Percentiles rank a stretch among this genome's conserved stretches.
Evolutionary conservation across 306 rosid genomes (phyloP).

Genomic region (Sindora glabra): DNA sequence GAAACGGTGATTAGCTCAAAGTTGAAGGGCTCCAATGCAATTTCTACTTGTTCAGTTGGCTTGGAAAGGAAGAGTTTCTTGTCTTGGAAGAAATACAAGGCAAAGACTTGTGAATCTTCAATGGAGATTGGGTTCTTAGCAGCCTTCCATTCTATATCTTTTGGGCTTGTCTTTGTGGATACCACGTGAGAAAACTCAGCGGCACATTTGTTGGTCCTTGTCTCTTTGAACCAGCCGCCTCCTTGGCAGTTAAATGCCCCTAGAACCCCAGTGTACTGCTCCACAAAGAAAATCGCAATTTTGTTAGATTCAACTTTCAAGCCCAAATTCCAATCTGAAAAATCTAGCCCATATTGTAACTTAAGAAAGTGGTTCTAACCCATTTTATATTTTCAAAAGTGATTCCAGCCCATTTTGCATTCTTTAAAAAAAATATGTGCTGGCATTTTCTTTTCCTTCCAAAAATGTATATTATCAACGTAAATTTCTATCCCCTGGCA

Average conservation of each 20-base stretch:
- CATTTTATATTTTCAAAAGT: too few species aligned
- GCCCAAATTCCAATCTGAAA: not conserved
- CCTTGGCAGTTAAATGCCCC: constrained; percentile 97
- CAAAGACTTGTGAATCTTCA: constrained; percentile 44
- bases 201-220: constrained; percentile 63
- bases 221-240: constrained; percentile 83
- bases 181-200: constrained; percentile 54
- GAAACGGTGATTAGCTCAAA: constrained; percentile 79
- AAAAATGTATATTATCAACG: too few species aligned
- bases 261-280: constrained; percentile 72
- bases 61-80: constrained; percentile 53
- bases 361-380: not conserved
- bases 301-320: not conserved
- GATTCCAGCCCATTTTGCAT: not conserved
- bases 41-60: constrained; percentile 38
- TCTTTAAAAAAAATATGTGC: too few species aligned
- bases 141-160: constrained; percentile 75
- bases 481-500: too few species aligned
- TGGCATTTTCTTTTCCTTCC: too few species aligned
- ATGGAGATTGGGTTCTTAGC: constrained; percentile 52
- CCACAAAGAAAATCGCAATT: not conserved
- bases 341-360: not conserved
- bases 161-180: constrained; percentile 40
- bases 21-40: constrained; percentile 75
- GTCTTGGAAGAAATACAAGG: constrained; percentile 52